phyloP scores from a whole-genome alignment of 2,329 filamentous ascomycete species.

The Escovopsis weberi region DNA sequence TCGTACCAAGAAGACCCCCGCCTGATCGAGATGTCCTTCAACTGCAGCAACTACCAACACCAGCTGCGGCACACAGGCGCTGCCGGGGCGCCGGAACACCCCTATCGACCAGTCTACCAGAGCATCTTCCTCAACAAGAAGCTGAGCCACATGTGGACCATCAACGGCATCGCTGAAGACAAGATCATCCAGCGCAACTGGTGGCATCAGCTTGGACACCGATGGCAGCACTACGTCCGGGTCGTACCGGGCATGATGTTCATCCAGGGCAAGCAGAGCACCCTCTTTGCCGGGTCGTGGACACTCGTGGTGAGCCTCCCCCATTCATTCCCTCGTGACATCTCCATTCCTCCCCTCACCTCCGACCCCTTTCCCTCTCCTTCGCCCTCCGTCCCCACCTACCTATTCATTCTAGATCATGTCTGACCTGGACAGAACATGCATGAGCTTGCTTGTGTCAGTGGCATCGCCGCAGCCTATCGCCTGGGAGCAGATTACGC shows the following conservation, averaged over 20 bases:
- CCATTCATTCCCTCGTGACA: too few relatives aligned
- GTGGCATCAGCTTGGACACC: conserved; percentile 55
- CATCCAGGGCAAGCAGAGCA: conserved; percentile 49
- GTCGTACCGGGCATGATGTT: conserved; percentile 61
- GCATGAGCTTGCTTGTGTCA: conserved; percentile 57
- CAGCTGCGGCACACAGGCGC: conserved; percentile 40
- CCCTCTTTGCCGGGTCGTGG: conserved; percentile 52
- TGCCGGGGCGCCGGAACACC: conserved; percentile 5
- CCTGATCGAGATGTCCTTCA: conserved; percentile 57
- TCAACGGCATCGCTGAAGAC: conserved; percentile 39
- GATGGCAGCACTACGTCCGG: conserved; percentile 47
- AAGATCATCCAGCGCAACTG: conserved; percentile 50
- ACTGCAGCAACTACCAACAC: conserved; percentile 62
- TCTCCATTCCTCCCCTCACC: not conserved
- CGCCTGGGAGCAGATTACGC: conserved; percentile 51
- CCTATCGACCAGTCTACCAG: conserved; percentile 52
- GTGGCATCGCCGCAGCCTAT: conserved; percentile 56
- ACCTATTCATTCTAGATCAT: not conserved
- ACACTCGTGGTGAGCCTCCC: conserved; percentile 44
- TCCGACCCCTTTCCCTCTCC: too few relatives aligned
- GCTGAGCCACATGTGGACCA: conserved; percentile 41
- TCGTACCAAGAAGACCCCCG: conserved; percentile 39
- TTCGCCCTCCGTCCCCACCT: too few relatives aligned
- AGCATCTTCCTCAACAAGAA: conserved; percentile 51
- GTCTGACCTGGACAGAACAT: conserved; percentile 33